phyloP scores from a whole-genome alignment of 176 grass and related monocot genomes.

The Ensete ventricosum region DNA sequence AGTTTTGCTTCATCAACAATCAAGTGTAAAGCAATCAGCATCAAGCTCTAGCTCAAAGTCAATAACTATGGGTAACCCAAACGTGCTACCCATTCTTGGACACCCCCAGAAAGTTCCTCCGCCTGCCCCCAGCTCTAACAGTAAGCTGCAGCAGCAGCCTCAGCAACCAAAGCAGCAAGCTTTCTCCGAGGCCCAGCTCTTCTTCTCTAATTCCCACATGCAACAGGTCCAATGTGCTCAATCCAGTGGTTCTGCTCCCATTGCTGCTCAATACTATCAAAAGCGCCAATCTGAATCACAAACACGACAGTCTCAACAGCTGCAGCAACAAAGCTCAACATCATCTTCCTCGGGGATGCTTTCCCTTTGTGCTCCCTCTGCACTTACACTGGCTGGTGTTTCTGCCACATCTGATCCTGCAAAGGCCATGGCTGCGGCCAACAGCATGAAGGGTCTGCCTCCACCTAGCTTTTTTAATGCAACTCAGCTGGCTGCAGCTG shows the following conservation, averaged over 20 bases:
- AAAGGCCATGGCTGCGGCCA: conserved; percentile 28
- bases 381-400: conserved; percentile 12
- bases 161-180: conserved; percentile 38
- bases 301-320: conserved; percentile 29
- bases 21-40: conserved; percentile 47
- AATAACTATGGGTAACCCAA: conserved; percentile 34
- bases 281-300: conserved; percentile 33
- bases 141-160: conserved; percentile 55
- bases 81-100: conserved; percentile 62
- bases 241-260: conserved; percentile 21
- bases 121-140: conserved; percentile 26
- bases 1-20: conserved; percentile 47
- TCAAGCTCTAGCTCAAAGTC: conserved; percentile 49
- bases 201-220: conserved; percentile 41
- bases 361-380: conserved; percentile 14
- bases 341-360: conserved; percentile 19
- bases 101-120: conserved; percentile 35
- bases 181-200: conserved; percentile 40
- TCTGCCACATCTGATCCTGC: conserved; percentile 17
- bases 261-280: conserved; percentile 35
- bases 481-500: conserved; percentile 28
- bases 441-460: conserved; percentile 50
- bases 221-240: conserved; percentile 31
- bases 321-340: conserved; percentile 33
- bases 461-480: conserved; percentile 31